Evolutionary conservation across 305 asterid species (phyloP).

Genomic region (Fraxinus velutina): DNA sequence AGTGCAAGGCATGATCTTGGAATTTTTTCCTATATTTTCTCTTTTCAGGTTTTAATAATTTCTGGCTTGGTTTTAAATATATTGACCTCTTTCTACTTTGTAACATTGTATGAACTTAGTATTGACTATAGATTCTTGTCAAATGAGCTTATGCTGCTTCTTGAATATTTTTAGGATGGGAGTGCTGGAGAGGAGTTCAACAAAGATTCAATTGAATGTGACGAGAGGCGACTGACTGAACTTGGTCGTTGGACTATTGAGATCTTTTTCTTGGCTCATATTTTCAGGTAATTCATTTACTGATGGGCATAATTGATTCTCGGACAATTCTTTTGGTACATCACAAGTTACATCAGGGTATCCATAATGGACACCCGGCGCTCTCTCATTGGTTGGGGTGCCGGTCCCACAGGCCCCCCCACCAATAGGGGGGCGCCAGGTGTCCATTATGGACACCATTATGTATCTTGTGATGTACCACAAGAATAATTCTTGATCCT

Average conservation of each 20-base stretch:
- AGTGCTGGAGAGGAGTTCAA: slow-evolving; percentile 72
- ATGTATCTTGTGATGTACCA: no score
- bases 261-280: slow-evolving; percentile 73
- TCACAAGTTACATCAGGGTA: no score
- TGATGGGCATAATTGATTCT: neutral
- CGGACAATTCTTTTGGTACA: neutral
- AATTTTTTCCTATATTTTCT: neutral
- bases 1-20: slow-evolving; percentile 1
- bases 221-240: slow-evolving; percentile 58
- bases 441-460: no score
- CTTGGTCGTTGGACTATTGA: slow-evolving; percentile 58
- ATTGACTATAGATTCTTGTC: neutral
- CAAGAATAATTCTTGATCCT: neutral
- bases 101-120: neutral
- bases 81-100: neutral
- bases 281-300: slow-evolving; percentile 60
- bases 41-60: neutral
- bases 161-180: slow-evolving; percentile 62
- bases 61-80: neutral
- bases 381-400: no score
- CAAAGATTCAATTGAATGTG: slow-evolving; percentile 75
- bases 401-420: no score
- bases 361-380: no score
- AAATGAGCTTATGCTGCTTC: slow-evolving; percentile 11
- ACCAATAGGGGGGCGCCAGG: no score